Evolutionary conservation across 768 basidiomycete genomes (phyloP), one percentile per base, ranked within the genome.

Genomic region (Suillus hirtellus): DNA sequence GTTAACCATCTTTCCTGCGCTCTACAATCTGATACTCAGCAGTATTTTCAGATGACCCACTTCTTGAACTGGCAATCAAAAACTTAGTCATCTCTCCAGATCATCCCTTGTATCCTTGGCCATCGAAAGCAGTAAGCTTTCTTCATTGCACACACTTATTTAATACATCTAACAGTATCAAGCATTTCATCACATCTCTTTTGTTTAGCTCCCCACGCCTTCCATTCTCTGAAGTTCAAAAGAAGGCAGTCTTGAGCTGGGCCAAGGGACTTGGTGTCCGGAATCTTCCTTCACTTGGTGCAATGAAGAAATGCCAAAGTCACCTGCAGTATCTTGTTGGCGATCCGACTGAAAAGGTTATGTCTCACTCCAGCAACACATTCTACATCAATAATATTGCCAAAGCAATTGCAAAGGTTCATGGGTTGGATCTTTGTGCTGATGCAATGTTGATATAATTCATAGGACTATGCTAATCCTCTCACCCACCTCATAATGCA

Each of bases 201-300:
- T 54, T 77, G 9, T 76, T 75, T 63, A 72, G 65, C 21, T 75
- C 73, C 0, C 68, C 74, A 1, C 58, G 67, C 0, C 56, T 76
- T 0, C 71, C 66, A 0, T 76, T 77, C 53, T 77, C 75, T 2
- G 50, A 63, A 10, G 17, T 61, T 4, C 73, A 76, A 60, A 64
- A 75, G 55, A 56, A 59, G n/a, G 75, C 73, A 0, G 63, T 77
- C 2, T 61, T 75, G 3, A 49, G 54, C 1, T 77, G 72, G 73
- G 76, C 69, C 0, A 71, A 65, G 27, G 68, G 66, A 35, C 56
- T 77, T 1, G 68, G 72, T 7, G 73, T 67, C 4, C n/a, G 0
- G 1, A 66, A 71, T 35, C 69, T 77, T 1, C 75, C 71, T 1
- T 62, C 68, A 1, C 50, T 73, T 11, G 53, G 27, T 38, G 66